Evolutionary conservation across 805 yeast species (phyloP).

Genomic region (Metschnikowia vanudenii): DNA sequence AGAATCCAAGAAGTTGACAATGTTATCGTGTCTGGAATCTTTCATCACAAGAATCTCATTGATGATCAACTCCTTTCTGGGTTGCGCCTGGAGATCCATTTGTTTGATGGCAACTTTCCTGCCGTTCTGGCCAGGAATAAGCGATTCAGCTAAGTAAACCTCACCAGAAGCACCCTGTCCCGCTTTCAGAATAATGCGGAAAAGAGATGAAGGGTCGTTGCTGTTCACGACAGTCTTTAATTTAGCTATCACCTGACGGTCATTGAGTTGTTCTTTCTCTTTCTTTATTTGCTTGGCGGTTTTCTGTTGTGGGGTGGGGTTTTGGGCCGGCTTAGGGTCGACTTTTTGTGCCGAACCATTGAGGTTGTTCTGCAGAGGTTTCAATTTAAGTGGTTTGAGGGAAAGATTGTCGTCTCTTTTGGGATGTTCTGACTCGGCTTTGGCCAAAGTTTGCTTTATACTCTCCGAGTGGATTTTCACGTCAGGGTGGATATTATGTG

Average conservation of each 20-base stretch:
- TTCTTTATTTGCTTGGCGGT: conserved; percentile 40
- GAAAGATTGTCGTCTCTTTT: conserved; percentile 2
- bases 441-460: conserved; percentile 26
- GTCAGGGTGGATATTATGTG: conserved; percentile 32
- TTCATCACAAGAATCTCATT: conserved; percentile 97
- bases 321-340: conserved; percentile 5
- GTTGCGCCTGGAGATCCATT: conserved; percentile 88
- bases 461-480: conserved; percentile 31
- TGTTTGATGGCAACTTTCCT: conserved; percentile 92
- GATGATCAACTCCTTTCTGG: conserved; percentile 90
- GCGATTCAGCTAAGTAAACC: conserved; percentile 79
- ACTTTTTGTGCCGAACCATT: conserved; percentile 12
- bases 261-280: conserved; percentile 59
- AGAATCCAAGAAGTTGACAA: conserved; percentile 91
- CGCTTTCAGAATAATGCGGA: conserved; percentile 75
- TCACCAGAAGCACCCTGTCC: conserved; percentile 99
- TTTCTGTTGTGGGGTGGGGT: conserved; percentile 19
- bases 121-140: conserved; percentile 44
- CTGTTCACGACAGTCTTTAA: conserved; percentile 78
- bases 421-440: conserved; percentile 1
- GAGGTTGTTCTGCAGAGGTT: conserved; percentile 15
- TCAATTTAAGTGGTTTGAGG: conserved; percentile 16
- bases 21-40: conserved; percentile 90
- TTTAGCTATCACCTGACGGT: conserved; percentile 80
- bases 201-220: conserved; percentile 81